Evolutionary conservation across 176 grass and related monocot species (phyloP).

Genomic region (Rhynchospora breviuscula): DNA sequence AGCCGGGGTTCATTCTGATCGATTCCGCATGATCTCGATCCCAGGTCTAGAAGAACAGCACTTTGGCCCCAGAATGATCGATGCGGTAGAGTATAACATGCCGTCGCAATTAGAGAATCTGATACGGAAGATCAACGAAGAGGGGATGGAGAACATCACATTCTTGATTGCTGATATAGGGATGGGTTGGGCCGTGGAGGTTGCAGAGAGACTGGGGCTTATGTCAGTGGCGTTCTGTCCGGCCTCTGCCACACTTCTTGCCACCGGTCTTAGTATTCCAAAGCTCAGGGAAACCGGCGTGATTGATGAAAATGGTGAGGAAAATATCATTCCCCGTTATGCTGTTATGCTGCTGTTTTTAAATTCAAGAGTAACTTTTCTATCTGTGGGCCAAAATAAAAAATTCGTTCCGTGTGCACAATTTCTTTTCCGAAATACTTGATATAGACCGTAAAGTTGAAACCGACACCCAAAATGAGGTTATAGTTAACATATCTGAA

Average conservation of each 20-base stretch:
- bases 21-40: background rate
- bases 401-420: background rate
- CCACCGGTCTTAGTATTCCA: background rate
- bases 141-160: background rate
- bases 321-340: background rate
- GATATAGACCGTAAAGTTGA: background rate
- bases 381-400: background rate
- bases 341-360: background rate
- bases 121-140: conserved; percentile 7
- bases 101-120: background rate
- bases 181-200: conserved; percentile 19
- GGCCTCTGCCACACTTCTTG: background rate
- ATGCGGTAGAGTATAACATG: background rate
- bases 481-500: background rate
- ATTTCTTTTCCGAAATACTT: background rate
- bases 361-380: background rate
- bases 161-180: background rate
- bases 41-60: background rate
- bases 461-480: background rate
- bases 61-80: background rate
- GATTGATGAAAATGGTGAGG: conserved; percentile 15
- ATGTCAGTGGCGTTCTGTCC: conserved; percentile 1
- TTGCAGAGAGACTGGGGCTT: conserved; percentile 1
- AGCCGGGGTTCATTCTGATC: background rate
- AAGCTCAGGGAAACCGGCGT: background rate